Conservation (phyloP, 768 basidiomycete genomes). For the Cyclocybe aegerita region DNA sequence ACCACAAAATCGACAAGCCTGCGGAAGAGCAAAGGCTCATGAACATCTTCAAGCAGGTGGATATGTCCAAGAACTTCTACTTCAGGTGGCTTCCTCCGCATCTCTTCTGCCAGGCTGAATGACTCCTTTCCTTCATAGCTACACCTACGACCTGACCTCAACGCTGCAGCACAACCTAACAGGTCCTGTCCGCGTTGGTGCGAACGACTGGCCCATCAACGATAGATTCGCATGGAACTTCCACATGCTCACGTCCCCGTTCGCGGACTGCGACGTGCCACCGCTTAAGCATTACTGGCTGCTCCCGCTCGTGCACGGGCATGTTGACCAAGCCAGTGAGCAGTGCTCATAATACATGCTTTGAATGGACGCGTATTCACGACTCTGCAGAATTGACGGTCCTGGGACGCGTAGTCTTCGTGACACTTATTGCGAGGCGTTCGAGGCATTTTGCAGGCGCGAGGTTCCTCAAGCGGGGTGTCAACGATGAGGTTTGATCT, state of each 20-base stretch:
- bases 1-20: slow-evolving; percentile 83
- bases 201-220: slow-evolving; percentile 67
- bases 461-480: slow-evolving; percentile 90
- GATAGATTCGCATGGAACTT: slow-evolving; percentile 96
- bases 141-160: slow-evolving; percentile 97
- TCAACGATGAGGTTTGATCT: slow-evolving; percentile 79
- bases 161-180: slow-evolving; percentile 92
- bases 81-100: slow-evolving; percentile 62
- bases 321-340: slow-evolving; percentile 98
- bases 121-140: slow-evolving; percentile 44
- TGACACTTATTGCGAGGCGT: slow-evolving; percentile 92
- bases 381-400: slow-evolving; percentile 77
- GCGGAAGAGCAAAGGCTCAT: slow-evolving; percentile 88
- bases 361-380: neutral
- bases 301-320: slow-evolving; percentile 89
- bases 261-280: slow-evolving; percentile 39
- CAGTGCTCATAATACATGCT: neutral
- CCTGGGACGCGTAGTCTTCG: slow-evolving; percentile 84
- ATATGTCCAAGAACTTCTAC: slow-evolving; percentile 99
- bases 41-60: slow-evolving; percentile 93
- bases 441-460: slow-evolving; percentile 97
- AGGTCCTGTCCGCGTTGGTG: slow-evolving; percentile 41
- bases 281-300: slow-evolving; percentile 75
- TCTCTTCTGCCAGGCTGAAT: neutral
- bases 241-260: slow-evolving; percentile 75